Conservation (phyloP, 768 basidiomycete species). For the Pulveroboletus sp. region DNA sequence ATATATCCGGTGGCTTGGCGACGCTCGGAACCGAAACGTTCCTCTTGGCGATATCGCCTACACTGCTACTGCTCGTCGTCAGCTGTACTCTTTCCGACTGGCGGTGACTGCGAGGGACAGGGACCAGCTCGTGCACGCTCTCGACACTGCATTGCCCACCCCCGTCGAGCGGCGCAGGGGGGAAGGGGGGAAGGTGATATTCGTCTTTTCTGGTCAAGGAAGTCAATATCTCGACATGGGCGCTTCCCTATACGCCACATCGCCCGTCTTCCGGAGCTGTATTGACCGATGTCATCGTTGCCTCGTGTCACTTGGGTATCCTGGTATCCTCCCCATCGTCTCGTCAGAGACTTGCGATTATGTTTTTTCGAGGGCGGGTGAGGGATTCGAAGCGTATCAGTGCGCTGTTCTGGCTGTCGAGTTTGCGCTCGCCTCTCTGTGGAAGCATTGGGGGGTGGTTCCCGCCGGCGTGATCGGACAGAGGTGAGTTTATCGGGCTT, state of each 20-base stretch:
- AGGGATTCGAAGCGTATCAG: constrained; percentile 47
- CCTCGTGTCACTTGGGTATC: constrained; percentile 46
- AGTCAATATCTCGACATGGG: constrained; percentile 67
- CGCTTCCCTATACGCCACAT: constrained; percentile 45
- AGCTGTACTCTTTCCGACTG: constrained; percentile 49
- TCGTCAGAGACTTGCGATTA: constrained; percentile 19
- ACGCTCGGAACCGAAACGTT: constrained; percentile 17
- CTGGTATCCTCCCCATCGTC: constrained; percentile 46
- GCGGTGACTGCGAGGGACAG: constrained; percentile 41
- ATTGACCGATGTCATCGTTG: constrained; percentile 57
- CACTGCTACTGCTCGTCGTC: constrained; percentile 62
- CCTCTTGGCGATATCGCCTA: constrained; percentile 56
- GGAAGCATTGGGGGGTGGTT: constrained; percentile 63
- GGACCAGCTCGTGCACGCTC: constrained; percentile 43
- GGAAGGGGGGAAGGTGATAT: constrained; percentile 37
- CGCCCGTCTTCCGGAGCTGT: constrained; percentile 41
- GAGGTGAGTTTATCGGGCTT: constrained; percentile 43
- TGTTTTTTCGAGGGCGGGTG: constrained; percentile 17
- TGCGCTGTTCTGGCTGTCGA: constrained; percentile 56
- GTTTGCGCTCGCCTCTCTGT: constrained; percentile 57
- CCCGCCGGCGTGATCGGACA: constrained; percentile 66
- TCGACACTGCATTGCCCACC: constrained; percentile 33
- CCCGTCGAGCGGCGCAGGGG: constrained; percentile 22
- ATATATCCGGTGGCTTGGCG: constrained; percentile 47
- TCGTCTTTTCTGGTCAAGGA: constrained; percentile 75